Evolutionary conservation across 108 stramenopile genomes (phyloP).

Genomic region (Licmophora abbreviata): DNA sequence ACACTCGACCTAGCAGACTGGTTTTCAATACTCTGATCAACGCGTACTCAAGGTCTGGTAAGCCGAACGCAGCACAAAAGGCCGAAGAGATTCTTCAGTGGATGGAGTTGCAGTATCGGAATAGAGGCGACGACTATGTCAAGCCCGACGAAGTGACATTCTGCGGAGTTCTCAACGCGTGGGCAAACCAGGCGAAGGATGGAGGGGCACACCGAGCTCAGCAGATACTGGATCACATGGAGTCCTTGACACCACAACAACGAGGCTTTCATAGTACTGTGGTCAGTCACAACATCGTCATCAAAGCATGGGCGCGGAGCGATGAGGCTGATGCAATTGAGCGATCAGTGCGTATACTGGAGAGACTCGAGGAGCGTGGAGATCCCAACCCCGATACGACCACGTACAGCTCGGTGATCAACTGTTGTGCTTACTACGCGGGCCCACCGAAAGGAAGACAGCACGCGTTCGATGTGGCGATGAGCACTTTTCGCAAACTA

Average conservation of each 20-base stretch:
- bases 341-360: slow-evolving; percentile 24
- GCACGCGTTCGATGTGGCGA: slow-evolving; percentile 27
- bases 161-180: slow-evolving; percentile 59
- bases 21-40: slow-evolving; percentile 66
- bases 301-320: slow-evolving; percentile 66
- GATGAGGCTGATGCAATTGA: slow-evolving; percentile 33
- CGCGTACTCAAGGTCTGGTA: slow-evolving; percentile 46
- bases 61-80: slow-evolving; percentile 29
- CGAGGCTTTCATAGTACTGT: slow-evolving; percentile 32
- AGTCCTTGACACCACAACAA: slow-evolving; percentile 24
- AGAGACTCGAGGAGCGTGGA: slow-evolving; percentile 14
- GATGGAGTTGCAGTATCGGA: slow-evolving; percentile 65
- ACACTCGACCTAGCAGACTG: slow-evolving; percentile 47
- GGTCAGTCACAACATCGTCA: slow-evolving; percentile 50
- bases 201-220: slow-evolving; percentile 64
- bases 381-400: slow-evolving; percentile 31
- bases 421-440: slow-evolving; percentile 35
- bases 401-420: slow-evolving; percentile 38
- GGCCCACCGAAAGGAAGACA: slow-evolving; percentile 10
- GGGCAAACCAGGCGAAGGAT: slow-evolving; percentile 53
- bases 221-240: slow-evolving; percentile 63
- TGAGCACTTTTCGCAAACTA: slow-evolving; percentile 32
- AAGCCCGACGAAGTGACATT: slow-evolving; percentile 62
- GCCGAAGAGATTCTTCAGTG: slow-evolving; percentile 56
- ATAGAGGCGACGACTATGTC: slow-evolving; percentile 38